phyloP scores from a whole-genome alignment of 2,329 filamentous ascomycete genomes.

The Epichloe baconii region DNA sequence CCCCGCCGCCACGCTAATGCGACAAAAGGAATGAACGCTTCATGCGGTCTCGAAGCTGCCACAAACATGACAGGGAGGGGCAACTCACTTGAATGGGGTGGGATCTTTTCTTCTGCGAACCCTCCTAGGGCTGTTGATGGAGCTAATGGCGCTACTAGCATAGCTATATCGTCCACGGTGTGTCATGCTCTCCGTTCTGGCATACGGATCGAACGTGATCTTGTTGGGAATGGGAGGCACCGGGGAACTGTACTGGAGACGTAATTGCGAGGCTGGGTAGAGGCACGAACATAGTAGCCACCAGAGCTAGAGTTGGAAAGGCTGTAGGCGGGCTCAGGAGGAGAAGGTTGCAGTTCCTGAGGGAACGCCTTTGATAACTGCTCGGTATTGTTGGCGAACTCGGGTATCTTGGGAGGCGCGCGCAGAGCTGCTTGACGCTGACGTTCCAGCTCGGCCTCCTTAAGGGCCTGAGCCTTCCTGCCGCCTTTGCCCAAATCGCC shows the following conservation, averaged over 20 bases:
- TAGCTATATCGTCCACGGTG: constrained; percentile 94
- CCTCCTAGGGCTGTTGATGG: constrained; percentile 83
- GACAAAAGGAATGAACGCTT: background rate
- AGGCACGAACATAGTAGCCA: constrained; percentile 1
- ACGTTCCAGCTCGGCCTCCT: constrained; percentile 37
- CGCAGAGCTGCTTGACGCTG: constrained; percentile 35
- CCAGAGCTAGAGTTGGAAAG: constrained; percentile 31
- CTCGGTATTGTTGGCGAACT: constrained; percentile 35
- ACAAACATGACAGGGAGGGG: background rate
- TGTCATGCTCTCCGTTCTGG: constrained; percentile 86
- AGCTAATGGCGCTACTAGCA: constrained; percentile 80
- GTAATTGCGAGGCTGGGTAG: constrained; percentile 30
- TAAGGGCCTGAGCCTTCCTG: constrained; percentile 44
- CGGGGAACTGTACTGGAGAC: constrained; percentile 32
- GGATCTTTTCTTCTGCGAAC: constrained; percentile 93
- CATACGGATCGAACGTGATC: constrained; percentile 57
- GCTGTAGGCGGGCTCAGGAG: constrained; percentile 45
- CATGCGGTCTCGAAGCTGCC: background rate
- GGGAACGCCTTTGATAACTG: constrained; percentile 31
- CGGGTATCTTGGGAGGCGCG: constrained; percentile 37
- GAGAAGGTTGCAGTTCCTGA: constrained; percentile 42
- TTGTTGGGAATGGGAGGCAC: constrained; percentile 48
- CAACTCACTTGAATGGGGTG: constrained; percentile 93
- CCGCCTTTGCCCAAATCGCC: constrained; percentile 47
- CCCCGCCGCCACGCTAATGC: background rate